phyloP scores from a whole-genome alignment of 257 asterid species.

The Capsicum pubescens region DNA sequence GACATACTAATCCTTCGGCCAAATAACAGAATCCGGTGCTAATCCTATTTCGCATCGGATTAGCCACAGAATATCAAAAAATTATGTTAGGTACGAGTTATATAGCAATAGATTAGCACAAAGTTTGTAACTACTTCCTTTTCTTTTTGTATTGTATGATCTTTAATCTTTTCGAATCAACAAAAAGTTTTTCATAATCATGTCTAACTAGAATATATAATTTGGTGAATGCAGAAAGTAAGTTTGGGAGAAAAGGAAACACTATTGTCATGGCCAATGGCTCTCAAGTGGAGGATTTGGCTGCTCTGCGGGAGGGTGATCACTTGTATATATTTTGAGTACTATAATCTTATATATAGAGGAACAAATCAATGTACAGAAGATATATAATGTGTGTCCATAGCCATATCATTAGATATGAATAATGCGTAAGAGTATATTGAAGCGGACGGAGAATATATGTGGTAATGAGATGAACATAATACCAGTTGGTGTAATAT shows the following conservation, averaged over 20 bases:
- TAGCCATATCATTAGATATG: background rate
- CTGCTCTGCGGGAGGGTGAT: slow-evolving; percentile 78
- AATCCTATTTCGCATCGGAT: too few species aligned
- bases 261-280: slow-evolving; percentile 72
- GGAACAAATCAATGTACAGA: background rate
- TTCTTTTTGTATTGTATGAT: too few species aligned
- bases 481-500: background rate
- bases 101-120: background rate
- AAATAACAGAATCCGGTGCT: too few species aligned
- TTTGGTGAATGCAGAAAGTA: slow-evolving; percentile 61
- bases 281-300: slow-evolving; percentile 81
- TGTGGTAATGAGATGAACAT: background rate
- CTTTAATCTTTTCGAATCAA: too few species aligned
- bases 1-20: too few species aligned
- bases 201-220: background rate
- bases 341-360: background rate
- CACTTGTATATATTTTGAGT: slow-evolving; percentile 72
- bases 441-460: background rate
- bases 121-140: background rate
- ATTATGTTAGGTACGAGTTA: background rate
- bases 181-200: background rate
- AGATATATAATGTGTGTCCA: background rate
- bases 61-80: background rate
- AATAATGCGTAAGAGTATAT: background rate
- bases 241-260: slow-evolving; percentile 73